Conservation (phyloP, 768 basidiomycete species). For the Boletus rubropictus region DNA sequence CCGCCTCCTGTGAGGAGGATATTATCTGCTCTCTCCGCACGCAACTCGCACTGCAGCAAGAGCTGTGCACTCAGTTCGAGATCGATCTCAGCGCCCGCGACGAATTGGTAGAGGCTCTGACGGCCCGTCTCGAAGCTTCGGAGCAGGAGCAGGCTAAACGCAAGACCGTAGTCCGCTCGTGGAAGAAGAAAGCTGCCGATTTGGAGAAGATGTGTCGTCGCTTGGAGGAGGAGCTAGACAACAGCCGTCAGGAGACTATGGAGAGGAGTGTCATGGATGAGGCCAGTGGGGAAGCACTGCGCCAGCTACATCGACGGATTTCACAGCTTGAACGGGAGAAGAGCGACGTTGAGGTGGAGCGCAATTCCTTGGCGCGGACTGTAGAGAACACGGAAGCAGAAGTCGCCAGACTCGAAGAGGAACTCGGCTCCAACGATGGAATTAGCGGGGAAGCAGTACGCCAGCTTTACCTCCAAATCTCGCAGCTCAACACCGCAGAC, state of each 20-base stretch:
- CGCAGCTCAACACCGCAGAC: conserved; percentile 42
- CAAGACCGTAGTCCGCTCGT: conserved; percentile 45
- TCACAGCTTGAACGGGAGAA: conserved; percentile 67
- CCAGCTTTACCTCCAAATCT: conserved; percentile 70
- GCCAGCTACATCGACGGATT: conserved; percentile 77
- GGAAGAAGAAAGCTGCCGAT: conserved; percentile 76
- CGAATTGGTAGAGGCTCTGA: conserved; percentile 60
- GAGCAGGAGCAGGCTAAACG: conserved; percentile 65
- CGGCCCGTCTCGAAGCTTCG: conserved; percentile 44
- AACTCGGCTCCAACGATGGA: conserved; percentile 65
- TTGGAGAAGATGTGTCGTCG: conserved; percentile 60
- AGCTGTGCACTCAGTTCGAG: conserved; percentile 72
- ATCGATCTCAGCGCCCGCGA: conserved; percentile 69
- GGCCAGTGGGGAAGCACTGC: conserved; percentile 71
- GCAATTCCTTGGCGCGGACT: conserved; percentile 32
- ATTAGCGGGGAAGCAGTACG: conserved; percentile 67
- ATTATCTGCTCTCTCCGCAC: conserved; percentile 69
- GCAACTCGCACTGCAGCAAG: conserved; percentile 67
- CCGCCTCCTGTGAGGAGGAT: conserved; percentile 65
- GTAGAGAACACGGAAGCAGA: conserved; percentile 49
- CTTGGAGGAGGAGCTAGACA: conserved; percentile 85
- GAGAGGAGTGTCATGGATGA: conserved; percentile 81
- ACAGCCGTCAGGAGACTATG: conserved; percentile 73
- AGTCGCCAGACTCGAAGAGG: conserved; percentile 57
- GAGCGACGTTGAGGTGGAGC: conserved; percentile 42